Percentiles rank a stretch among this genome's conserved stretches.
phyloP scores from a whole-genome alignment of 176 grass and related monocot species.

The Oryza meridionalis region DNA sequence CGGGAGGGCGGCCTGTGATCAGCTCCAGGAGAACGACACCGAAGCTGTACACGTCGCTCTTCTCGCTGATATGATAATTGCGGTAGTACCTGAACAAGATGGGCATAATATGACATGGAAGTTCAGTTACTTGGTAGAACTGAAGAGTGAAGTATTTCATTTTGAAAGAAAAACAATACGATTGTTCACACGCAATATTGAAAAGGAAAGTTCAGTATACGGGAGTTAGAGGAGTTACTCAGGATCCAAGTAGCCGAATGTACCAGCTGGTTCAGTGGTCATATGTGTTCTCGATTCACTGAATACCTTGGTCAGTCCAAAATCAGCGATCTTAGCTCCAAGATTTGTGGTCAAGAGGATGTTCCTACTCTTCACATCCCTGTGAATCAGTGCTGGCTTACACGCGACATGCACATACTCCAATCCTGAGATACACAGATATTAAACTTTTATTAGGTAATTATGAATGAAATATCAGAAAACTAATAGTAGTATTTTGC shows the following conservation, averaged over 20 bases:
- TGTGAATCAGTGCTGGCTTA: conserved; percentile 49
- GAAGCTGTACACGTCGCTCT: conserved; percentile 54
- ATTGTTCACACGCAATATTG: not conserved
- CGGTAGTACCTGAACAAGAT: conserved; percentile 36
- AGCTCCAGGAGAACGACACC: conserved; percentile 41
- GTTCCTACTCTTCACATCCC: conserved; percentile 62
- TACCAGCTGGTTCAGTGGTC: conserved; percentile 48
- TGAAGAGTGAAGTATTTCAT: not conserved
- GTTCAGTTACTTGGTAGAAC: not conserved
- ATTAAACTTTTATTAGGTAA: not conserved
- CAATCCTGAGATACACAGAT: conserved; percentile 32
- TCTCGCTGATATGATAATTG: conserved; percentile 36
- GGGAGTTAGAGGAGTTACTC: conserved; percentile 32
- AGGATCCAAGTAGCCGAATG: conserved; percentile 53
- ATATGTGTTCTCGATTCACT: conserved; percentile 45
- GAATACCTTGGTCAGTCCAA: conserved; percentile 58
- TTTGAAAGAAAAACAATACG: not conserved
- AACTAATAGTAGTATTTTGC: not conserved
- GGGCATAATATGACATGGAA: not conserved
- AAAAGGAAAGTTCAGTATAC: not conserved
- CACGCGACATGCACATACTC: conserved; percentile 42
- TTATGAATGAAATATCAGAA: conserved; percentile 10
- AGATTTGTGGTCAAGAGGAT: conserved; percentile 45
- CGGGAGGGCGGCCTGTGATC: conserved; percentile 35
- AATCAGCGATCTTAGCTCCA: conserved; percentile 54